phyloP scores from a whole-genome alignment of 2,329 filamentous ascomycete genomes.

The Beauveria pseudobassiana region DNA sequence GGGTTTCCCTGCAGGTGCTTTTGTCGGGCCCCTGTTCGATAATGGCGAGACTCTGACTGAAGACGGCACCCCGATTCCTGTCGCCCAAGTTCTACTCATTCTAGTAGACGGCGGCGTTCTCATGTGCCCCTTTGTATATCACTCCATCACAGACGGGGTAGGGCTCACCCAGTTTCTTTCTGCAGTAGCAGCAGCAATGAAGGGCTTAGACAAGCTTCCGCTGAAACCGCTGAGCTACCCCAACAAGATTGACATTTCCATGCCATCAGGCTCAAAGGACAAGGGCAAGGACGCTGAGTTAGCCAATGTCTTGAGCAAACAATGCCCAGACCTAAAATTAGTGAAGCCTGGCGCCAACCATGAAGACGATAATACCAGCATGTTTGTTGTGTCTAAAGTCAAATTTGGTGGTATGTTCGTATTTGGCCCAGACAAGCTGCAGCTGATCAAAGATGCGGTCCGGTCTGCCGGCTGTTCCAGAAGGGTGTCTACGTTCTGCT shows the following conservation, averaged over 20 bases:
- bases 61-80: conserved; percentile 23
- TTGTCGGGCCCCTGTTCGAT: conserved; percentile 22
- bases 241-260: conserved; percentile 1
- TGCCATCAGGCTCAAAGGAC: background rate
- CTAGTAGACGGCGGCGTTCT: conserved; percentile 33
- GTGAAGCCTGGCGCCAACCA: conserved; percentile 27
- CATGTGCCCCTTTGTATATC: conserved; percentile 33
- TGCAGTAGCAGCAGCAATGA: conserved; percentile 22
- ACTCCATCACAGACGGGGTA: conserved; percentile 34
- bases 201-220: background rate
- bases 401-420: conserved; percentile 36
- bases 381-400: conserved; percentile 21
- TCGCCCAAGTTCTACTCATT: conserved; percentile 30
- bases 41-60: conserved; percentile 9
- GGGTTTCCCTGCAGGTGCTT: conserved; percentile 23
- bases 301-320: conserved; percentile 18
- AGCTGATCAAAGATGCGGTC: conserved; percentile 21
- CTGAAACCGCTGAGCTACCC: conserved; percentile 17
- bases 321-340: conserved; percentile 32
- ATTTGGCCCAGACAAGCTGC: conserved; percentile 27
- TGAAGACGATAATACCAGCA: conserved; percentile 22
- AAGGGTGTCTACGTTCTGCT: conserved; percentile 28
- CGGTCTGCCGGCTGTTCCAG: conserved; percentile 12
- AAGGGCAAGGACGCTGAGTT: background rate
- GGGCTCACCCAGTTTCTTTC: conserved; percentile 32